phyloP scores from a whole-genome alignment of 1,139 yeast species.

The Wickerhamomyces sp. region DNA sequence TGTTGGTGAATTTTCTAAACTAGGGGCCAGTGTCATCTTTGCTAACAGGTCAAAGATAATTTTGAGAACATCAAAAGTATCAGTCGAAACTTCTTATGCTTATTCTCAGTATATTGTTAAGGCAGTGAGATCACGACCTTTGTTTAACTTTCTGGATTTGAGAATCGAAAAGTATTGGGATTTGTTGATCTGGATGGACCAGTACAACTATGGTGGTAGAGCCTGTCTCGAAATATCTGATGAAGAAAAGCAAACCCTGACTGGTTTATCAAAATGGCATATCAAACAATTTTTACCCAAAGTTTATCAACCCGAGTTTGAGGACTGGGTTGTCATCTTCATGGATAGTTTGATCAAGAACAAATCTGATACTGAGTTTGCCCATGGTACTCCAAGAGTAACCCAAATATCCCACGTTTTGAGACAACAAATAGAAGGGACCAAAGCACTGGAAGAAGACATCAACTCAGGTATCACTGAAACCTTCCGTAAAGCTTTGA shows the following conservation, averaged over 20 bases:
- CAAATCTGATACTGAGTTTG: conserved; percentile 30
- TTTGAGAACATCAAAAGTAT: conserved; percentile 67
- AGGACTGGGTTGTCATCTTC: conserved; percentile 78
- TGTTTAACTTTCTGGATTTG: conserved; percentile 79
- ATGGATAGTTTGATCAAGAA: conserved; percentile 68
- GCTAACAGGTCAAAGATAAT: conserved; percentile 77
- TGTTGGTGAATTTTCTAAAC: conserved; percentile 69
- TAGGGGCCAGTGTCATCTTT: conserved; percentile 75
- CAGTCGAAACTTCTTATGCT: conserved; percentile 87
- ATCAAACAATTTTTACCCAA: conserved; percentile 69
- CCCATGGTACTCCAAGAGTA: conserved; percentile 49
- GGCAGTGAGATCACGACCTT: conserved; percentile 73
- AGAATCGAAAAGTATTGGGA: conserved; percentile 84
- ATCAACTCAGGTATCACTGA: conserved; percentile 36
- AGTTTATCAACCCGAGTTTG: conserved; percentile 75
- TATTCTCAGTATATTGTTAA: conserved; percentile 85
- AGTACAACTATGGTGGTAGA: conserved; percentile 81
- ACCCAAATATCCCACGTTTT: conserved; percentile 61
- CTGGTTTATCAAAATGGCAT: conserved; percentile 75
- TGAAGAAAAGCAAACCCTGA: conserved; percentile 52
- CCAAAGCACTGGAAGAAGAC: conserved; percentile 32
- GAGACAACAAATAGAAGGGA: conserved; percentile 33
- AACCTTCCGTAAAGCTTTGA: conserved; percentile 55
- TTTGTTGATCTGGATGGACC: conserved; percentile 89
- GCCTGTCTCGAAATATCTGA: conserved; percentile 59